Evolutionary conservation across 1,139 yeast species (phyloP).

Genomic region (Yamadazyma membranifaciens): DNA sequence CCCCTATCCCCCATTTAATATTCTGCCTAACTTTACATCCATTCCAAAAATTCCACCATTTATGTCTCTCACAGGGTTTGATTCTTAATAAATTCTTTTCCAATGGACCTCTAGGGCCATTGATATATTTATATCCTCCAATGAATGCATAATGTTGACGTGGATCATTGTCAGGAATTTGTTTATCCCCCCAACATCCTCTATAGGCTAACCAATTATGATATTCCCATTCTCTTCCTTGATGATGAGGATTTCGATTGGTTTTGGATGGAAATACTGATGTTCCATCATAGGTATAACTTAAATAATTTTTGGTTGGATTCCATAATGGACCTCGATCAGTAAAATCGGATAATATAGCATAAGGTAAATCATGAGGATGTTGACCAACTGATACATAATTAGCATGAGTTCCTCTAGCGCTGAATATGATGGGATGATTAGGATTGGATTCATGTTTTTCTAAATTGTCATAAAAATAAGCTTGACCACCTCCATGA

Average conservation of each 20-base stretch:
- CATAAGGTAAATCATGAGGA: slow-evolving; percentile 91
- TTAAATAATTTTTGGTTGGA: slow-evolving; percentile 76
- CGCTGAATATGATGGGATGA: slow-evolving; percentile 80
- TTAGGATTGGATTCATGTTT: slow-evolving; percentile 49
- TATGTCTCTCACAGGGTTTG: slow-evolving; percentile 76
- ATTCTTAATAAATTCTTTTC: slow-evolving; percentile 67
- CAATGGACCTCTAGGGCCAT: slow-evolving; percentile 91
- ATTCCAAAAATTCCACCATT: slow-evolving; percentile 81
- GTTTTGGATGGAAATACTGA: slow-evolving; percentile 38
- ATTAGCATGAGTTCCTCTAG: slow-evolving; percentile 96
- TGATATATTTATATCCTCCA: slow-evolving; percentile 85
- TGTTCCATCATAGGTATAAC: slow-evolving; percentile 72
- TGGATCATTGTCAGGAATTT: slow-evolving; percentile 62
- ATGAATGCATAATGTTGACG: slow-evolving; percentile 79
- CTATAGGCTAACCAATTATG: slow-evolving; percentile 75
- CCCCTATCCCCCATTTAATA: slow-evolving; percentile 81
- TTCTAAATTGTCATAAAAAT: slow-evolving; percentile 71
- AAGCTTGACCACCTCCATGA: slow-evolving; percentile 96
- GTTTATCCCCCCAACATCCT: slow-evolving; percentile 94
- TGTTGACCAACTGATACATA: slow-evolving; percentile 96
- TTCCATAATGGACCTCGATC: slow-evolving; percentile 97
- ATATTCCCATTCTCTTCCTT: slow-evolving; percentile 59
- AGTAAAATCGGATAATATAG: slow-evolving; percentile 86
- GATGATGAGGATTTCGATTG: slow-evolving; percentile 41
- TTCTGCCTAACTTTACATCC: slow-evolving; percentile 77